Evolutionary conservation across 441 rosid species (phyloP).

Genomic region (Dalechampia spathulata): DNA sequence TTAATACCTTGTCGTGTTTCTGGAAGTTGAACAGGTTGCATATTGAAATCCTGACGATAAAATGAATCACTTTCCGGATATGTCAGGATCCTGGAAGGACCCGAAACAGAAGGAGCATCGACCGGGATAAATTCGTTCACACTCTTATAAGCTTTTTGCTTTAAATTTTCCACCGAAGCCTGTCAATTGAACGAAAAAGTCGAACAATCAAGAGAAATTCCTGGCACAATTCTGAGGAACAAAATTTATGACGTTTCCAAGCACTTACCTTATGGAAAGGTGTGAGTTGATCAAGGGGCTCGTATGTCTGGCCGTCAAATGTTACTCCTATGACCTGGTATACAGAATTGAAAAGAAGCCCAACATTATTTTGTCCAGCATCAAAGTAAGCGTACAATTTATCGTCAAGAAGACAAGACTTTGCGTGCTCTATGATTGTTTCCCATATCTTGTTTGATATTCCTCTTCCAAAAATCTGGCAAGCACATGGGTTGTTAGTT

Average conservation of each 20-base stretch:
- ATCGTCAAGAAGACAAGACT: slow-evolving; percentile 41
- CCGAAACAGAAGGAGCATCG: slow-evolving; percentile 12
- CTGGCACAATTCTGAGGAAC: background rate
- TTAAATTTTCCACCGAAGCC: slow-evolving; percentile 32
- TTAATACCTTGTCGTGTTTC: slow-evolving; percentile 32
- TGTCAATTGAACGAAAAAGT: slow-evolving; percentile 27
- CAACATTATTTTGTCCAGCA: slow-evolving; percentile 13
- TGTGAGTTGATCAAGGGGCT: no score
- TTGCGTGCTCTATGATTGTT: slow-evolving; percentile 49
- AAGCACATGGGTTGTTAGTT: background rate
- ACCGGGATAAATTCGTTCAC: slow-evolving; percentile 9
- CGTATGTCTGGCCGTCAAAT: slow-evolving; percentile 26
- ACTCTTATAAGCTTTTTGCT: slow-evolving; percentile 44
- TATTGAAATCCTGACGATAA: slow-evolving; percentile 12
- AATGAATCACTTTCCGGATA: slow-evolving; percentile 21
- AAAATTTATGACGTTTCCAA: background rate
- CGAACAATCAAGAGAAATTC: background rate
- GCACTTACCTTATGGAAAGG: slow-evolving; percentile 29
- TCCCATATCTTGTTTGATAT: slow-evolving; percentile 48
- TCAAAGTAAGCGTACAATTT: slow-evolving; percentile 34
- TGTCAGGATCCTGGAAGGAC: slow-evolving; percentile 22
- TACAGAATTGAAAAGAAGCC: slow-evolving; percentile 56
- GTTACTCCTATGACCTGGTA: slow-evolving; percentile 28
- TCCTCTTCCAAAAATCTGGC: slow-evolving; percentile 39
- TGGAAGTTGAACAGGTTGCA: slow-evolving; percentile 24